Conservation (phyloP, 148 eudicot species). For the Chenopodium formosanum region DNA sequence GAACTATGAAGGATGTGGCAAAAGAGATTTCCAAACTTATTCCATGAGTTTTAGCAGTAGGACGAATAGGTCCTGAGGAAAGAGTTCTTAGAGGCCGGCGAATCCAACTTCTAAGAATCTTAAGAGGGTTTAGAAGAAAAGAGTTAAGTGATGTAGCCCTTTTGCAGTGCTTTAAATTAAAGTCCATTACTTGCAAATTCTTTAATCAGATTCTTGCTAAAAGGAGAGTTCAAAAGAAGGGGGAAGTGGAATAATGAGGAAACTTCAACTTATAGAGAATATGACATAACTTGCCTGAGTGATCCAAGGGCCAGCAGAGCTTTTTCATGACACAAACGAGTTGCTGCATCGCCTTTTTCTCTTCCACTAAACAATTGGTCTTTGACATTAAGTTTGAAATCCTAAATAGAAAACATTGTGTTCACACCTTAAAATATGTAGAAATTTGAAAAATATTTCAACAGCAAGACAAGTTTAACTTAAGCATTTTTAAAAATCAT, state of each 20-base stretch:
- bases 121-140: slow-evolving; percentile 24
- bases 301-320: slow-evolving; percentile 21
- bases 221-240: slow-evolving; percentile 21
- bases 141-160: slow-evolving; percentile 28
- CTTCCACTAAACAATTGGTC: slow-evolving; percentile 13
- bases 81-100: slow-evolving; percentile 24
- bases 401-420: slow-evolving; percentile 2
- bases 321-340: slow-evolving; percentile 24
- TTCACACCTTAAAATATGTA: slow-evolving; percentile 25
- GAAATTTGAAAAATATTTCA: background rate
- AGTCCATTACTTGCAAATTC: slow-evolving; percentile 22
- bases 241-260: slow-evolving; percentile 26
- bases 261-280: slow-evolving; percentile 24
- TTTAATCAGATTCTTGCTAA: slow-evolving; percentile 31
- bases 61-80: slow-evolving; percentile 22
- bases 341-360: slow-evolving; percentile 29
- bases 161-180: slow-evolving; percentile 35
- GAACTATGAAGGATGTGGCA: slow-evolving; percentile 7
- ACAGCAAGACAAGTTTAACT: background rate
- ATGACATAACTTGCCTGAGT: slow-evolving; percentile 32
- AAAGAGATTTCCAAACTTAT: slow-evolving; percentile 20
- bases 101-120: slow-evolving; percentile 33
- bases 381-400: slow-evolving; percentile 15
- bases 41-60: slow-evolving; percentile 27
- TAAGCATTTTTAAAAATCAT: background rate